Conservation (phyloP, 2,329 filamentous ascomycete species). For the Aphanoascus verrucosus region DNA sequence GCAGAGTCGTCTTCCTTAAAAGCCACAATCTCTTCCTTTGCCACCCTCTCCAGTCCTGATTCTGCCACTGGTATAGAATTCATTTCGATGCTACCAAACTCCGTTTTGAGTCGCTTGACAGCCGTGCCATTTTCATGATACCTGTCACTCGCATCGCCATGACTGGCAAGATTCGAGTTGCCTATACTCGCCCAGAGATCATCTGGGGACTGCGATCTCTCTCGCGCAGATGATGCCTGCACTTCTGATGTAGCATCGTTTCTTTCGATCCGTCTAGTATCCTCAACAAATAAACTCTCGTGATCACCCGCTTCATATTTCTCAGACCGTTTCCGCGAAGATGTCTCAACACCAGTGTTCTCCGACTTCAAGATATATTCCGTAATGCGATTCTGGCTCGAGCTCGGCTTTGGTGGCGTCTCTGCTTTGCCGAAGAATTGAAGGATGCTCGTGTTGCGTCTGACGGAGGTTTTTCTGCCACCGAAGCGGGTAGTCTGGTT, state of each 20-base stretch:
- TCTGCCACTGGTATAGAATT: neutral
- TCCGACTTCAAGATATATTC: constrained; percentile 27
- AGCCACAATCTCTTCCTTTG: neutral
- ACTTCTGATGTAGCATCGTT: neutral
- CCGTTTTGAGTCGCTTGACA: constrained; percentile 28
- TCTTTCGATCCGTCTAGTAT: constrained; percentile 19
- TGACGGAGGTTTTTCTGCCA: neutral
- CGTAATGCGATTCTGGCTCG: constrained; percentile 45
- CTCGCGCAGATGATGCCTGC: neutral
- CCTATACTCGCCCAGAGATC: constrained; percentile 26
- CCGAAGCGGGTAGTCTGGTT: neutral
- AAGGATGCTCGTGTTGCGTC: constrained; percentile 54
- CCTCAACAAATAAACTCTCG: constrained; percentile 30
- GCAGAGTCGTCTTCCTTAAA: neutral
- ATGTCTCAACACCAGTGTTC: constrained; percentile 18
- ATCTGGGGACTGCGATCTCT: constrained; percentile 25
- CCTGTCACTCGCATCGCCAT: constrained; percentile 18
- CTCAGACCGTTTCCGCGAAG: neutral
- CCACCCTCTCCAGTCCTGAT: neutral
- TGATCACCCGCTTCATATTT: constrained; percentile 6
- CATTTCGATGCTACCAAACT: neutral
- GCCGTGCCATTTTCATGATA: constrained; percentile 26
- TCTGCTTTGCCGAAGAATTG: constrained; percentile 65
- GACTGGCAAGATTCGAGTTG: neutral
- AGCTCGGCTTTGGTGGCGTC: constrained; percentile 41